Conservation (phyloP, 2,329 filamentous ascomycete genomes). For the Fusarium keratoplasticum region DNA sequence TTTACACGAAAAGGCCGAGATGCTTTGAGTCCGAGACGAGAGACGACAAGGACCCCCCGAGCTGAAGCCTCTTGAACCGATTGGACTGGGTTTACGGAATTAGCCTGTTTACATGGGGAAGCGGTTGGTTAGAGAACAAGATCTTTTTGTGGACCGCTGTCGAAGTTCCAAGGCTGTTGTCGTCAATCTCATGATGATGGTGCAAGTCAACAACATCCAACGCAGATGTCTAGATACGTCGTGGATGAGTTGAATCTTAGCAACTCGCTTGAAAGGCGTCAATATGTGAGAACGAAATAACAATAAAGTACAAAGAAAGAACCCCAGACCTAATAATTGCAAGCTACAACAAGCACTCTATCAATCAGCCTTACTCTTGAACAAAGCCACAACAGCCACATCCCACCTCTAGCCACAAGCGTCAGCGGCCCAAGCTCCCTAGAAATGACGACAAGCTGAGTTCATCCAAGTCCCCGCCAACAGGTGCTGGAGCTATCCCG, state of each 20-base stretch:
- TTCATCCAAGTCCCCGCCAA: conserved; percentile 32
- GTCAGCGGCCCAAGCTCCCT: conserved; percentile 29
- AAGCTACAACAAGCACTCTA: neutral
- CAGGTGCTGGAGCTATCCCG: neutral
- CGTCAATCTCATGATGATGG: conserved; percentile 6
- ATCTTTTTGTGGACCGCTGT: neutral
- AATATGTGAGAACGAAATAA: conserved; percentile 1
- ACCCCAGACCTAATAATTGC: neutral
- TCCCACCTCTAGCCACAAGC: conserved; percentile 3
- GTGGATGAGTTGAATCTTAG: neutral
- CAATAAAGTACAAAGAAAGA: neutral
- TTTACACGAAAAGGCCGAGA: conserved; percentile 12
- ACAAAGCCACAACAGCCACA: conserved; percentile 19
- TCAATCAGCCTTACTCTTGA: neutral
- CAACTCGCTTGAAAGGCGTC: neutral
- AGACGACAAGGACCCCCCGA: neutral
- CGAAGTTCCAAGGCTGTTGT: neutral
- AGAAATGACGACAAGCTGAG: conserved; percentile 47
- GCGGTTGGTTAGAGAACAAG: neutral
- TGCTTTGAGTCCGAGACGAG: neutral
- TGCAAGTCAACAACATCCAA: neutral
- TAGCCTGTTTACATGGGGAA: neutral
- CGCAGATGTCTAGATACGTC: neutral
- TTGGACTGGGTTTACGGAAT: neutral
- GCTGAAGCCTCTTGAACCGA: neutral